Conservation (phyloP, 257 asterid species). For the Gentiana macrophylla region DNA sequence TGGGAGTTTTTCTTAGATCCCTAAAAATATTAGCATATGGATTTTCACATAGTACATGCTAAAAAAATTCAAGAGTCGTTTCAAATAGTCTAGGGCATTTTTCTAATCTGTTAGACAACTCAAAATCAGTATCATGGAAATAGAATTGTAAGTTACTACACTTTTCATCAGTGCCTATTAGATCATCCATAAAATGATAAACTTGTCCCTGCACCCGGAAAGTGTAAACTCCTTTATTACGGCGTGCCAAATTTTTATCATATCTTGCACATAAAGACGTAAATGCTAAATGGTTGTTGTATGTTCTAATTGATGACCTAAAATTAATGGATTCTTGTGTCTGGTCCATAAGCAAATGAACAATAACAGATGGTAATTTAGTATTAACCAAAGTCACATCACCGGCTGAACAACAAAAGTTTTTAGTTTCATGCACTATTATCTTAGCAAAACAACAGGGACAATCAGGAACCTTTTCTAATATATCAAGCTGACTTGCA, state of each 20-base stretch:
- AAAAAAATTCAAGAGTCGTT: neutral
- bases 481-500: no score
- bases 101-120: neutral
- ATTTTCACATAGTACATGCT: neutral
- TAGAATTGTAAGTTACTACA: neutral
- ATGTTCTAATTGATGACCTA: neutral
- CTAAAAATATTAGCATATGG: neutral
- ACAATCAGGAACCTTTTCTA: no score
- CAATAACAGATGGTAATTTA: no score
- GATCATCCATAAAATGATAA: no score
- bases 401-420: no score
- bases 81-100: neutral
- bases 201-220: no score
- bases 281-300: no score
- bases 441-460: no score
- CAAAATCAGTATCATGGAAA: neutral
- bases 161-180: neutral
- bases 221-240: neutral
- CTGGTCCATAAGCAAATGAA: no score
- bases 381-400: no score
- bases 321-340: no score
- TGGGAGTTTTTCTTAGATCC: neutral
- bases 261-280: neutral
- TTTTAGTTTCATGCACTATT: no score
- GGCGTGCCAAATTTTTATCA: neutral